These are phyloP conservation scores for Apiospora aurea DNA, from an alignment of 2,329 filamentous ascomycete species.

Conservation along the genomic window DNA sequence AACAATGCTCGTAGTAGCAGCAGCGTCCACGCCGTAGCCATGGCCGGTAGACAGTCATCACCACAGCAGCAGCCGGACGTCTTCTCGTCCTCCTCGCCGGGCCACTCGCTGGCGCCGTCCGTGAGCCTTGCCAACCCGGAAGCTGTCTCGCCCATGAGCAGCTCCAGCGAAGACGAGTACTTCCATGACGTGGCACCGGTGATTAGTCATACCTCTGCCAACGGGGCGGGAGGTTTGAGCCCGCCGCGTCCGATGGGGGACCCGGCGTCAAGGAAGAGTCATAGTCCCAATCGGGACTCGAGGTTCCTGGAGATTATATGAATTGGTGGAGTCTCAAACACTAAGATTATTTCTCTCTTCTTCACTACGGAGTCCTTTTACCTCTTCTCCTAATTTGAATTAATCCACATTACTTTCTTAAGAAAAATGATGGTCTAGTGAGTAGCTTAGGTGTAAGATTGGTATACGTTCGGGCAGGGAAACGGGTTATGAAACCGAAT, in stretches of 20 bases:
- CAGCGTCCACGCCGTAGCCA: constrained; percentile 55
- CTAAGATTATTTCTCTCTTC: background rate
- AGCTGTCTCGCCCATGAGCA: constrained; percentile 38
- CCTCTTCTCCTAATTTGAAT: background rate
- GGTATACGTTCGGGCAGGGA: background rate
- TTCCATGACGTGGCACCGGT: constrained; percentile 19
- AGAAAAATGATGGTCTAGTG: background rate
- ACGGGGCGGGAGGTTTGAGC: constrained; percentile 38
- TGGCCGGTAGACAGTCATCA: constrained; percentile 48
- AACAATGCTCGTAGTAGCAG: constrained; percentile 45
- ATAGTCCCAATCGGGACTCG: constrained; percentile 63
- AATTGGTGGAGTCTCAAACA: background rate
- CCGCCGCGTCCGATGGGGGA: constrained; percentile 48
- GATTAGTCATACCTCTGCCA: constrained; percentile 38
- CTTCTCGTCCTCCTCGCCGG: background rate
- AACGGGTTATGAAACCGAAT: background rate
- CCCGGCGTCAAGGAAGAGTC: constrained; percentile 45
- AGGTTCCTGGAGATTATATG: constrained; percentile 65
- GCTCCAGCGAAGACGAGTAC: constrained; percentile 43
- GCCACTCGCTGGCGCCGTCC: constrained; percentile 24
- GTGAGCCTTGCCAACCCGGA: constrained; percentile 34
- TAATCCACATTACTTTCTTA: background rate
- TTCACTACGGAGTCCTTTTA: background rate
- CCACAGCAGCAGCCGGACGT: constrained; percentile 28
- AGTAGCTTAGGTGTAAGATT: too few relatives aligned